These are phyloP conservation scores for Flaveria bidentis DNA, from an alignment of 129 eudicot genomes.

Conservation along the genomic window DNA sequence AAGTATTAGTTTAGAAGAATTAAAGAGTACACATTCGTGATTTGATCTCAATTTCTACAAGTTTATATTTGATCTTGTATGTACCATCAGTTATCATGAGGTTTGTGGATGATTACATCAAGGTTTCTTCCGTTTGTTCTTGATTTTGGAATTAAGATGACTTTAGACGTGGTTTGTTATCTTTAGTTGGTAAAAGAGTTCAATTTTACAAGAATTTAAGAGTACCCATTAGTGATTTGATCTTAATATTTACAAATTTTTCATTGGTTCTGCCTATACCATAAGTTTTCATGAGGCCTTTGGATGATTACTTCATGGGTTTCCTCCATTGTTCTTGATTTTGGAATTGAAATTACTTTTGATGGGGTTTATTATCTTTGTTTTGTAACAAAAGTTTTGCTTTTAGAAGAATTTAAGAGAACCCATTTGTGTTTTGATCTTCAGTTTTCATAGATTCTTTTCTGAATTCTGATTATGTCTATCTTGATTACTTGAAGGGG, in stretches of 20 bases:
- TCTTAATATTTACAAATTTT: slow-evolving; percentile 4
- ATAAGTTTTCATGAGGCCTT: no score
- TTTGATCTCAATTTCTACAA: slow-evolving; percentile 3
- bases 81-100: background rate
- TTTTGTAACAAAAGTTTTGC: background rate
- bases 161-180: background rate
- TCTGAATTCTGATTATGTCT: background rate
- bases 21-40: slow-evolving; percentile 19
- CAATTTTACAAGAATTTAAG: slow-evolving; percentile 1
- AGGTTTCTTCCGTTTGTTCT: background rate
- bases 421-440: slow-evolving; percentile 20
- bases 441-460: slow-evolving; percentile 3
- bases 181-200: background rate
- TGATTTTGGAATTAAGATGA: background rate
- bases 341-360: background rate
- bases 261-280: slow-evolving; percentile 4
- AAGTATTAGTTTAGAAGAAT: slow-evolving; percentile 6
- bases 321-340: background rate
- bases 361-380: background rate
- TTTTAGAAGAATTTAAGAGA: slow-evolving; percentile 10
- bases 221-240: slow-evolving; percentile 21
- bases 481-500: slow-evolving; percentile 56
- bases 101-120: no score
- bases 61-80: slow-evolving; percentile 5
- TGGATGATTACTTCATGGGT: background rate